A percentile compares a stretch with the other conserved stretches of the same genome.
phyloP scores from a whole-genome alignment of 257 asterid species.

The Solanum phureja region DNA sequence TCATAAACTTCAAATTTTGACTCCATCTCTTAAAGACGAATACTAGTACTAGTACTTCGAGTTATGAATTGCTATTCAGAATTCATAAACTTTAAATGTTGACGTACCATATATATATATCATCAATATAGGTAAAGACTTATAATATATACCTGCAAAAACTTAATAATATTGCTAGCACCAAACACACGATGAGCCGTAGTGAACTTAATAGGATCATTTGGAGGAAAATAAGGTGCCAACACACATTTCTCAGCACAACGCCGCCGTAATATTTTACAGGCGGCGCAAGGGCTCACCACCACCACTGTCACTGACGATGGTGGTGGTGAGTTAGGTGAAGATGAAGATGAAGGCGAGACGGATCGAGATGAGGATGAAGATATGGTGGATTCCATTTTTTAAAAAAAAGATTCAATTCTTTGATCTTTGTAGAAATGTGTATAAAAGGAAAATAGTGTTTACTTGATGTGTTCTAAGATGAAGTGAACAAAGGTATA shows the following conservation, averaged over 20 bases:
- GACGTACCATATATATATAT: not conserved
- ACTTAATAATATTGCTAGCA: constrained; percentile 85
- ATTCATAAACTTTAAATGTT: too few relatives aligned
- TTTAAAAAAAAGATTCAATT: not conserved
- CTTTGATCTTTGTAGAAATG: not conserved
- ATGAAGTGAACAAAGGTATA: not conserved
- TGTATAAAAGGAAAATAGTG: not conserved
- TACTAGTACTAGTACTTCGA: too few relatives aligned
- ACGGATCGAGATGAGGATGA: constrained; percentile 17
- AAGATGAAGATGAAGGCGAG: constrained; percentile 14
- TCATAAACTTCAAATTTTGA: not conserved
- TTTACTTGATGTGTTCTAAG: not conserved
- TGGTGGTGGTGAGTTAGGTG: constrained; percentile 10
- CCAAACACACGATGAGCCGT: constrained; percentile 88
- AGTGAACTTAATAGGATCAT: constrained; percentile 63
- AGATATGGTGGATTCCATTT: constrained; percentile 13
- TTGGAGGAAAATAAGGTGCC: constrained; percentile 80
- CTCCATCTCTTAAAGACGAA: rapidly evolving
- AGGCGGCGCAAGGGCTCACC: constrained; percentile 73
- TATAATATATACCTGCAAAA: constrained; percentile 50
- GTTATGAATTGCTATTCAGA: too few relatives aligned
- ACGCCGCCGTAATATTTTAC: constrained; percentile 56
- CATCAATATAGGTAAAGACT: not conserved
- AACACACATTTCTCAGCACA: constrained; percentile 67
- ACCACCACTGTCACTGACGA: constrained; percentile 14